phyloP scores from a whole-genome alignment of 345 rosid genomes.

The Chamaenerion angustifolium region DNA sequence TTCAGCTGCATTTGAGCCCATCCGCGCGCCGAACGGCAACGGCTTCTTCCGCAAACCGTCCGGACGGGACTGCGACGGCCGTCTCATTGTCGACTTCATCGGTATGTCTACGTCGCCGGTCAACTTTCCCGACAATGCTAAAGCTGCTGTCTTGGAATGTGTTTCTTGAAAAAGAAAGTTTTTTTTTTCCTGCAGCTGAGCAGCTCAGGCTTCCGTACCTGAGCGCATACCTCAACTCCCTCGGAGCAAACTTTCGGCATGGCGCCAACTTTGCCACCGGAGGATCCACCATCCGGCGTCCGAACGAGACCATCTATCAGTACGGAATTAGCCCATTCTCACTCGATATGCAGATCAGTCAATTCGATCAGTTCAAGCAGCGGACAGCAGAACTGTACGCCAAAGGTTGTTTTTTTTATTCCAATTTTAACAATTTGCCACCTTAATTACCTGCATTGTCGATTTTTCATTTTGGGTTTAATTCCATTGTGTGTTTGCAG shows the following conservation, averaged over 20 bases:
- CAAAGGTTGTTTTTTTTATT: constrained; percentile 24
- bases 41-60: constrained; percentile 12
- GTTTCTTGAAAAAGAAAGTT: neutral
- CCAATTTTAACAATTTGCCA: neutral
- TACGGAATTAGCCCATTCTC: constrained; percentile 83
- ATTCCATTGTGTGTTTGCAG: constrained; percentile 16
- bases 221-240: constrained; percentile 78
- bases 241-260: constrained; percentile 65
- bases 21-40: constrained; percentile 7
- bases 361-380: constrained; percentile 57
- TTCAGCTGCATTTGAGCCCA: constrained; percentile 14
- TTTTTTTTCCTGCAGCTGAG: constrained; percentile 49
- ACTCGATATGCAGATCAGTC: constrained; percentile 79
- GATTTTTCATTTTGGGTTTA: neutral
- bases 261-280: constrained; percentile 94
- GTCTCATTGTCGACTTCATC: constrained; percentile 16
- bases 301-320: constrained; percentile 71
- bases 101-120: constrained; percentile 2
- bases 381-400: constrained; percentile 38
- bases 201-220: constrained; percentile 49
- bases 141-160: neutral
- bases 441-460: neutral
- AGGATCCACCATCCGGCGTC: constrained; percentile 80
- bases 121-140: neutral
- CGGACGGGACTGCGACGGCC: constrained; percentile 14